phyloP scores from a whole-genome alignment of 352 stramenopile genomes.

The Phytophthora fragariae region DNA sequence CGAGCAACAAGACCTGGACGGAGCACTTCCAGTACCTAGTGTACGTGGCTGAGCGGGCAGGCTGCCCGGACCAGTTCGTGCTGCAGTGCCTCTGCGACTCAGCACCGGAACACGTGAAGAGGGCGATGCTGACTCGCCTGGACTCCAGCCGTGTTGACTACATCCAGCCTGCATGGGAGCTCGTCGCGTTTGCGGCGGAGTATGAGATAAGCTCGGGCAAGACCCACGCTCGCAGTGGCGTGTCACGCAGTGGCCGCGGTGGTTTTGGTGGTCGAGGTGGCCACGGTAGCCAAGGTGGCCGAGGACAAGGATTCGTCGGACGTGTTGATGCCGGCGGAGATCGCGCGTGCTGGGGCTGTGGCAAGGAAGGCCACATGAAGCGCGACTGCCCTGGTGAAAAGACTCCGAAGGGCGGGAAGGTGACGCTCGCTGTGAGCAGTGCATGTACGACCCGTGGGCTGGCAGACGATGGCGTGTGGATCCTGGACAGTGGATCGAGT shows the following conservation, averaged over 20 bases:
- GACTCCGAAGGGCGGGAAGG: background rate
- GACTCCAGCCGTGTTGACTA: slow-evolving; percentile 2
- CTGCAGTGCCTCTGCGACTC: slow-evolving; percentile 9
- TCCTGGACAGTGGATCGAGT: slow-evolving; percentile 1
- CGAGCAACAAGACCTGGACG: slow-evolving; percentile 1
- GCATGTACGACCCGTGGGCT: background rate
- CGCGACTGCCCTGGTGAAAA: background rate
- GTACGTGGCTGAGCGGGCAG: background rate
- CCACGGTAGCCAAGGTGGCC: background rate
- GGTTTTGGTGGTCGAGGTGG: background rate
- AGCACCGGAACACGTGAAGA: background rate
- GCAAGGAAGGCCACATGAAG: background rate
- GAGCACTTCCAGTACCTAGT: slow-evolving; percentile 21
- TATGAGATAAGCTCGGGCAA: background rate
- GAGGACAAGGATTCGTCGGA: background rate
- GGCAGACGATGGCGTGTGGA: background rate
- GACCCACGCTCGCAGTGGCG: background rate
- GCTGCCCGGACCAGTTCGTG: slow-evolving; percentile 5
- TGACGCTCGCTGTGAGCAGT: background rate
- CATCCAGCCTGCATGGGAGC: slow-evolving; percentile 7
- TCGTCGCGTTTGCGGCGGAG: slow-evolving; percentile 7
- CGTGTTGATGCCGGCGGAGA: background rate
- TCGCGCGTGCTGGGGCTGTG: background rate
- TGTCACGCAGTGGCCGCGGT: background rate
- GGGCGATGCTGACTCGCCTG: slow-evolving; percentile 4